These are phyloP conservation scores for Monilinia fructigena DNA, from an alignment of 2,329 filamentous ascomycete genomes.

Conservation along the genomic window DNA sequence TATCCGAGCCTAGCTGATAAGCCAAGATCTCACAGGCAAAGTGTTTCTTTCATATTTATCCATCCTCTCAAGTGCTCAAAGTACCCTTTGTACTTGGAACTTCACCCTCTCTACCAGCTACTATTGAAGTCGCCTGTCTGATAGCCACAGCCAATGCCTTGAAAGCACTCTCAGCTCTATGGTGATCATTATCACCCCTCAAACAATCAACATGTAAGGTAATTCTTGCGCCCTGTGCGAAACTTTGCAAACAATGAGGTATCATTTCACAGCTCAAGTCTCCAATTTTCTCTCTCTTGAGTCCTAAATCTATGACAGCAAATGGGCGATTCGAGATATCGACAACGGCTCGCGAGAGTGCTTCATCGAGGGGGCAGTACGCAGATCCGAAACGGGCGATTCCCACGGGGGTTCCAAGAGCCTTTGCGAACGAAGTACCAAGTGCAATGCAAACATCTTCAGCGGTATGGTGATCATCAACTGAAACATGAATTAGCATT, in stretches of 20 bases:
- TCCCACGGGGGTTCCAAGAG: slow-evolving; percentile 74
- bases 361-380: slow-evolving; percentile 93
- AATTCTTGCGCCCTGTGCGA: slow-evolving; percentile 83
- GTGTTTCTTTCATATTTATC: background rate
- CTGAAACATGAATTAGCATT: slow-evolving; percentile 47
- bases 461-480: slow-evolving; percentile 98
- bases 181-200: slow-evolving; percentile 90
- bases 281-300: slow-evolving; percentile 89
- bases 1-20: too few species aligned
- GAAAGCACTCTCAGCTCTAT: slow-evolving; percentile 93
- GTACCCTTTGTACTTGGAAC: slow-evolving; percentile 96
- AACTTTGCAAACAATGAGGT: slow-evolving; percentile 91
- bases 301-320: slow-evolving; percentile 76
- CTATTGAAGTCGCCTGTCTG: slow-evolving; percentile 69
- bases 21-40: background rate
- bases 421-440: slow-evolving; percentile 77
- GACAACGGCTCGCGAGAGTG: slow-evolving; percentile 87
- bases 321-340: slow-evolving; percentile 93
- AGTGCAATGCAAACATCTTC: slow-evolving; percentile 94
- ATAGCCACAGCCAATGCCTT: slow-evolving; percentile 92
- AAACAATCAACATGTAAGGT: slow-evolving; percentile 96
- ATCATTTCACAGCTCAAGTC: slow-evolving; percentile 96
- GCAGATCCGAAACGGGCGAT: slow-evolving; percentile 88
- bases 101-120: slow-evolving; percentile 83
- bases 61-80: slow-evolving; percentile 54